Conservation (phyloP, 2,329 filamentous ascomycete species). For the Botrytis aclada region DNA sequence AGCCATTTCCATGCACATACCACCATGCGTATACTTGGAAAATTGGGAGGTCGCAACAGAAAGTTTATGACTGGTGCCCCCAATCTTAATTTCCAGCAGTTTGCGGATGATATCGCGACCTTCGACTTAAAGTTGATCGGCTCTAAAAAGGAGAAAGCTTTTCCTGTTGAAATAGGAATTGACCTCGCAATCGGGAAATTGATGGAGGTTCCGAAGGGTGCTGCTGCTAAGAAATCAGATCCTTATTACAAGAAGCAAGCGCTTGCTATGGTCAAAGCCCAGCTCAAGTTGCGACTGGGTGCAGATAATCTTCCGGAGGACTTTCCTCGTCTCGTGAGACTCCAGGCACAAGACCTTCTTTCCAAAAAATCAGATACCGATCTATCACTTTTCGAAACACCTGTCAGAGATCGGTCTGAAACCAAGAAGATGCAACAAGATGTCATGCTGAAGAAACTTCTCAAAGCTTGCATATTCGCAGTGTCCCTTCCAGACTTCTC, state of each 20-base stretch:
- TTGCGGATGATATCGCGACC: conserved; percentile 81
- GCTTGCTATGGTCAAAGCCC: conserved; percentile 79
- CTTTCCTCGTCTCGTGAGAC: conserved; percentile 74
- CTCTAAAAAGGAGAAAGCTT: conserved; percentile 82
- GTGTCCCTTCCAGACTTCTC: conserved; percentile 79
- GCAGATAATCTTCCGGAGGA: conserved; percentile 87
- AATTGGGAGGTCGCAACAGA: conserved; percentile 89
- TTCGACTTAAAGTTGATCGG: conserved; percentile 88
- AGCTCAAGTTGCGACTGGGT: conserved; percentile 87
- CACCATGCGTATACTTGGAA: conserved; percentile 94
- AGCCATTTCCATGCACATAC: conserved; percentile 98
- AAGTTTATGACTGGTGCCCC: conserved; percentile 92
- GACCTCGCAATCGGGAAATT: conserved; percentile 87
- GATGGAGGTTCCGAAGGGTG: conserved; percentile 69
- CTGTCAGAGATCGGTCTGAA: conserved; percentile 78
- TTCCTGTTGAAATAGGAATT: conserved; percentile 81
- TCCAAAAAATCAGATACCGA: conserved; percentile 69
- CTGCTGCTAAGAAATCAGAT: conserved; percentile 57
- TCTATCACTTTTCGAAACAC: conserved; percentile 66
- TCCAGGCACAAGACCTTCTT: conserved; percentile 84
- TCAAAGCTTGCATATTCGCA: conserved; percentile 86
- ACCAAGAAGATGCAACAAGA: conserved; percentile 86
- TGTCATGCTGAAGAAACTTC: conserved; percentile 73
- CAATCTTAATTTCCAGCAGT: conserved; percentile 77
- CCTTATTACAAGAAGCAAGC: conserved; percentile 91